Base-by-base conservation (phyloP, 2,329 filamentous ascomycete species). In the Metarhizium album region DNA sequence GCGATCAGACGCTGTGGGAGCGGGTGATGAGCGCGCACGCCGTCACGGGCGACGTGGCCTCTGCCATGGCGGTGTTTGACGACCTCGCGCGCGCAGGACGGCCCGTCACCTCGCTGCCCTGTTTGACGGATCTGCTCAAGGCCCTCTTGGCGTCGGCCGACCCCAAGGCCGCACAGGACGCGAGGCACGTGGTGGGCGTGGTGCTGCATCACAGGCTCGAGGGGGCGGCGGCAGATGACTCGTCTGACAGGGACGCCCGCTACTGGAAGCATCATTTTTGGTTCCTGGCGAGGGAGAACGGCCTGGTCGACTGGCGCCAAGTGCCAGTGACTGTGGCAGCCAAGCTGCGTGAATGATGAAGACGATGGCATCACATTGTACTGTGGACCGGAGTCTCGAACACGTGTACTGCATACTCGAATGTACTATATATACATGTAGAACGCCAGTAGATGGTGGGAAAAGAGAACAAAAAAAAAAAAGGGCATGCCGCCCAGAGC, bases 21-120 rank as follows among this genome's bases (percentile, higher is more conserved):
- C 76, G 83, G 49, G 72, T 85, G 54, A 76, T 90, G 55, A 78
- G 81, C 60, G 84, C 83, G 1, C 87, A 84, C 62, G 78, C 83
- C 7, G 57, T 65, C 13, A 65, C 70, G 9, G 76, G 77, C 45
- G 73, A 83, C 52, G 66, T 74, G 0, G 63, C 63, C 33, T 70
- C 65, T 31, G 79, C 80, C 2, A 67, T 79, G 58, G 61, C 60
- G 46, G 66, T 79, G 38, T 77, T 79, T 56, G 64, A 71, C 47
- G 66, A 70, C 53, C 66, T 79, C 29, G 62, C 59, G 18, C 60
- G 67, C 49, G 60, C 59, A 5, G 62, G 67, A 11, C 66, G 72
- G 24, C 66, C 68, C 3, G 64, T 67, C 16, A 69, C 75, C 13
- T 67, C 69, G 22, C 64, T 76, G 23, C 57, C 63, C 4, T 72